Percentiles rank a stretch among this genome's conserved stretches.
These are phyloP conservation scores for Urostyla sp. DNA, from an alignment of 73 alveolate species.

Conservation along the genomic window DNA sequence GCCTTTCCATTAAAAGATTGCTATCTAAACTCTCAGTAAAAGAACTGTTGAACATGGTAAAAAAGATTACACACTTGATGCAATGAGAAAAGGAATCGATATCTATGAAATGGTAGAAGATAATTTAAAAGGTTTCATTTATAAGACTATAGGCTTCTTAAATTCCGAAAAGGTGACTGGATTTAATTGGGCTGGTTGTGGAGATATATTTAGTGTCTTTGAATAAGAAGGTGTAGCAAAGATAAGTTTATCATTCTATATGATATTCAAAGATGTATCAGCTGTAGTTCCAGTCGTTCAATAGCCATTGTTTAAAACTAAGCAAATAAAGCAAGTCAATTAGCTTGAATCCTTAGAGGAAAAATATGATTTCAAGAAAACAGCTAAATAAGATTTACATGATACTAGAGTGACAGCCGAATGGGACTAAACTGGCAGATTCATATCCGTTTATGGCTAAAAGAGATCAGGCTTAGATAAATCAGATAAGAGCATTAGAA, in stretches of 20 bases:
- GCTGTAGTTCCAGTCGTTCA: not conserved
- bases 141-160: slow-evolving; percentile 40
- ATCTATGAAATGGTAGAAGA: slow-evolving; percentile 50
- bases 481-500: slow-evolving; percentile 2
- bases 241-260: slow-evolving; percentile 30
- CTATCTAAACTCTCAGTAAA: slow-evolving; percentile 52
- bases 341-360: slow-evolving; percentile 34
- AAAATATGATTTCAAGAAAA: slow-evolving; percentile 56
- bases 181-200: slow-evolving; percentile 17
- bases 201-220: slow-evolving; percentile 16
- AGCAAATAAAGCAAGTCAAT: slow-evolving; percentile 14
- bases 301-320: not conserved
- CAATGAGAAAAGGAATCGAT: slow-evolving; percentile 52
- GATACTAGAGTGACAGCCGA: slow-evolving; percentile 23
- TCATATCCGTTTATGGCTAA: slow-evolving; percentile 17
- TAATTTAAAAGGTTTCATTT: slow-evolving; percentile 30
- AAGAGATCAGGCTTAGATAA: slow-evolving; percentile 31
- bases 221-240: slow-evolving; percentile 11
- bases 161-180: slow-evolving; percentile 20
- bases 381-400: slow-evolving; percentile 33
- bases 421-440: slow-evolving; percentile 71
- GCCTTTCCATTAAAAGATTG: slow-evolving; percentile 50
- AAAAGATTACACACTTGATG: slow-evolving; percentile 51
- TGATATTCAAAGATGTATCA: slow-evolving; percentile 29
- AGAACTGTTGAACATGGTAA: slow-evolving; percentile 38